Percentiles rank a stretch among this genome's conserved stretches.
phyloP scores from a whole-genome alignment of 176 grass and related monocot genomes.

The Cenchrus fungigraminus region DNA sequence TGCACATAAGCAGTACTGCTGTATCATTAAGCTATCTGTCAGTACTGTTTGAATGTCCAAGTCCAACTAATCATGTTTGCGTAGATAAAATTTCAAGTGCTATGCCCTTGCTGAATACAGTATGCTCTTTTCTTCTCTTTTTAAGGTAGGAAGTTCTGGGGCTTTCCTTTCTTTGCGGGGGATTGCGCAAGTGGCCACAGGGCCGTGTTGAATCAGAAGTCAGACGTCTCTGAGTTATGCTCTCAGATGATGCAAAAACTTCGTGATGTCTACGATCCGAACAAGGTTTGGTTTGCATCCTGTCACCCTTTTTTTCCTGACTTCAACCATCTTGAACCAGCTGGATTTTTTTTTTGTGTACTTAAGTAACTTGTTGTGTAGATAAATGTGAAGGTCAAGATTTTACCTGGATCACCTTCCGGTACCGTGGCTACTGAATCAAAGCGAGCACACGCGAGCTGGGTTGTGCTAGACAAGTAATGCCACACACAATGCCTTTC shows the following conservation, averaged over 20 bases:
- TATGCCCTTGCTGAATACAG: not conserved
- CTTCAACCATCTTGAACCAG: not conserved
- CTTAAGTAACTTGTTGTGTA: constrained; percentile 10
- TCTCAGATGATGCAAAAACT: constrained; percentile 77
- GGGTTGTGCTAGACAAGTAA: constrained; percentile 97
- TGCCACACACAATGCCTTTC: not conserved
- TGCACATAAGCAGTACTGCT: not conserved
- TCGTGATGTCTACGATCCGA: constrained; percentile 71
- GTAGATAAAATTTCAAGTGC: not conserved
- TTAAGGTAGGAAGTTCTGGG: constrained; percentile 73
- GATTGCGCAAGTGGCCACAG: constrained; percentile 75
- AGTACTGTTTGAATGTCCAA: constrained; percentile 9
- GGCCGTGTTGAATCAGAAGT: constrained; percentile 65
- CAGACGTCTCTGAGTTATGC: constrained; percentile 78
- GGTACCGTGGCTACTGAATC: constrained; percentile 78
- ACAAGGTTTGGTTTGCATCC: constrained; percentile 47
- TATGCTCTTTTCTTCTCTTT: not conserved
- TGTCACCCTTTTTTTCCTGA: not conserved
- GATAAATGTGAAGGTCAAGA: constrained; percentile 76
- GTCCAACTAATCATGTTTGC: constrained; percentile 4
- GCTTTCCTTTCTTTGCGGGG: constrained; percentile 77
- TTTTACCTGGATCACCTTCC: constrained; percentile 56
- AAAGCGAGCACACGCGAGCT: constrained; percentile 69
- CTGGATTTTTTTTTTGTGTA: not conserved
- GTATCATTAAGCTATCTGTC: not conserved